Evolutionary conservation across 2,329 filamentous ascomycete species (phyloP).

Genomic region (Aspergillus bombycis): DNA sequence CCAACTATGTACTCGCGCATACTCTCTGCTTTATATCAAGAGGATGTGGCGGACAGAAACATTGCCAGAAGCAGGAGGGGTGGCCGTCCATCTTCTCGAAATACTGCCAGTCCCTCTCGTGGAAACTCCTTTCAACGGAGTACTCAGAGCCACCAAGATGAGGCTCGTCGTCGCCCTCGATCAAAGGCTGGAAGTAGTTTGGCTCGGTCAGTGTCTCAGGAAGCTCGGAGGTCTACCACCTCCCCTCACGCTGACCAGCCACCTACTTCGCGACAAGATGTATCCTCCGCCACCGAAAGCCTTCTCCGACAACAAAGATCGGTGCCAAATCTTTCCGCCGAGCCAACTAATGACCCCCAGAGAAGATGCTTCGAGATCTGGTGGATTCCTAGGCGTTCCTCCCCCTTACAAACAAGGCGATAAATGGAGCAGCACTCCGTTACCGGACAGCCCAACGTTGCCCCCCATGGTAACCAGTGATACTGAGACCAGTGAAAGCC

Average conservation of each 20-base stretch:
- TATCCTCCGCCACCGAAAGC: not conserved
- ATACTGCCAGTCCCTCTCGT: constrained; percentile 22
- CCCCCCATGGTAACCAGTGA: constrained; percentile 24
- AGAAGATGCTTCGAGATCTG: constrained; percentile 16
- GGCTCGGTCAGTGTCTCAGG: constrained; percentile 19
- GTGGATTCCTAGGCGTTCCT: constrained; percentile 33
- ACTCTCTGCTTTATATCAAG: constrained; percentile 42
- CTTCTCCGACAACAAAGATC: constrained; percentile 35
- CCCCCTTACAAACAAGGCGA: constrained; percentile 36
- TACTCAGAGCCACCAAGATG: not conserved
- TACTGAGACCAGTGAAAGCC: constrained; percentile 9
- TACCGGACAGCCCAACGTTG: constrained; percentile 40
- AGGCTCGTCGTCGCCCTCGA: constrained; percentile 1
- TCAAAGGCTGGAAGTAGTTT: constrained; percentile 14
- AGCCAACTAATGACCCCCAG: constrained; percentile 15
- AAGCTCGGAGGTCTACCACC: constrained; percentile 6
- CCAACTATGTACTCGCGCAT: constrained; percentile 34
- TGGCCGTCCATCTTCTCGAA: constrained; percentile 25
- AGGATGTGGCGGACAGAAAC: constrained; percentile 47
- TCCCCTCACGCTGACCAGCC: constrained; percentile 5
- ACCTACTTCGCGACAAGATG: constrained; percentile 2
- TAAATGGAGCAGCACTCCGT: constrained; percentile 35
- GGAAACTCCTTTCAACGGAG: constrained; percentile 12
- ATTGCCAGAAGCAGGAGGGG: constrained; percentile 32
- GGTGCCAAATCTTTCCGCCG: constrained; percentile 33